Base-by-base conservation (phyloP, 2,329 filamentous ascomycete genomes). In the Colletotrichum sp. region DNA sequence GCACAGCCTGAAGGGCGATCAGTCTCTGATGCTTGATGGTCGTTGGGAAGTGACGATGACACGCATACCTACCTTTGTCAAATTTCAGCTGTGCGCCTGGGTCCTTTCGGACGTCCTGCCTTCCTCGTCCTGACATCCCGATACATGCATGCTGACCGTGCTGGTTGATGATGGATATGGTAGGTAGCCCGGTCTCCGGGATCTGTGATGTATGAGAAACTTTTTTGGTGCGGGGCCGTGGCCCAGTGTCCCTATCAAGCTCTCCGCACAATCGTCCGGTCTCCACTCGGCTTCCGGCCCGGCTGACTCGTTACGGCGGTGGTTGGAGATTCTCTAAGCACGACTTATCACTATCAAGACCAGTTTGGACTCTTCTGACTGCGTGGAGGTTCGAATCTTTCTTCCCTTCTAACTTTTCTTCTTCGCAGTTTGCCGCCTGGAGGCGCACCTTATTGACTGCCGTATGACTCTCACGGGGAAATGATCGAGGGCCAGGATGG, bases 1-100 rank as follows among this genome's bases (percentile, higher is more conserved):
- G 78, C 78, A 55, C 81, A 82, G 44, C 80, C 80, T 80, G 6
- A 52, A 44, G 34, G 30, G 4, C 16, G 6, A 30, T 62, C n/a
- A 69, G 63, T 39, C 9, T 30, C 13, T 26, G 16, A 28, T 21
- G 59, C 30, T 24, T 52, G n/a, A 52, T 0, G n/a, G 30, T 18
- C 30, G 18, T 24, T 34, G 0, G 13, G n/a, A 21, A 13, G 9
- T 24, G 59, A 24, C 0, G 6, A 36, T 28, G 24, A 16, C 30
- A 3, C 59, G 44, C 44, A 1, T 1, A 66, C 63, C 63, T 4
- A 66, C 63, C 63, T 30, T 66, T 66, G 36, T 49, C 28, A 39
- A 18, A 18, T 6, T 39, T 44, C 24, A 26, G 24, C n/a, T 26
- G 21, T 18, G 62, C 15, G 13, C 12, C 18, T 15, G 24, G 4